Evolutionary conservation across 805 yeast genomes (phyloP), one percentile per base, ranked within the genome.

Genomic region (Starmerella floricola): DNA sequence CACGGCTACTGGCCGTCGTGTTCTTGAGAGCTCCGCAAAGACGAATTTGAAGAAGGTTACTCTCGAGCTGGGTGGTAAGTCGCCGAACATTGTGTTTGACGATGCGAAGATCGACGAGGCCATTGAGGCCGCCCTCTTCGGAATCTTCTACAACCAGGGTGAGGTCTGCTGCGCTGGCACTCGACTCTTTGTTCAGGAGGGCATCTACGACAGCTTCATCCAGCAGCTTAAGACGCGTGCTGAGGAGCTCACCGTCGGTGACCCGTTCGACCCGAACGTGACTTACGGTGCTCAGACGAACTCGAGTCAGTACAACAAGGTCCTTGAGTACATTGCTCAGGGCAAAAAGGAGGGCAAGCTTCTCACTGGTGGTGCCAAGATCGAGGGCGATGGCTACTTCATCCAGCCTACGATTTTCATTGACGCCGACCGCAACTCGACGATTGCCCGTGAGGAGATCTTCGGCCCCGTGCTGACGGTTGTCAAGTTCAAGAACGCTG

Each of bases 101-200:
- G 96, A 87, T 58, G 91, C 93, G 36, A 76, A 87, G 62, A 57
- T 87, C 44, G 78, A 79, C 34, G 68, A 69, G 56, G 85, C 95
- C 38, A 79, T 82, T 35, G 69, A 75, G 49, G 73, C 76, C 68
- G 77, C 84, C 51, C 71, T 82, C 35, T 61, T 71, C 41, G 95
- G 94, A 62, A 81, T 86, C 56, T 82, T 81, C 72, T 83, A 73
- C 71, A 87, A 87, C 71, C 77, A 87, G 59, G 97, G 97, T 65
- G 95, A 87, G 68, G 91, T 86, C 44, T 87, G 97, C 66, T 79
- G 87, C 56, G 95, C 95, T 24, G 88, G 94, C 54, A 85, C 95
- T 37, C 77, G 97, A 67, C 66, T 86, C 51, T 82, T 82, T 62
- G 80, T 86, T 45, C 94, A 88, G 63, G 88, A 80, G 52, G 73